A percentile compares a stretch with the other conserved stretches of the same genome.
Conservation (phyloP, 306 rosid species). For the Herpetospermum pedunculosum region DNA sequence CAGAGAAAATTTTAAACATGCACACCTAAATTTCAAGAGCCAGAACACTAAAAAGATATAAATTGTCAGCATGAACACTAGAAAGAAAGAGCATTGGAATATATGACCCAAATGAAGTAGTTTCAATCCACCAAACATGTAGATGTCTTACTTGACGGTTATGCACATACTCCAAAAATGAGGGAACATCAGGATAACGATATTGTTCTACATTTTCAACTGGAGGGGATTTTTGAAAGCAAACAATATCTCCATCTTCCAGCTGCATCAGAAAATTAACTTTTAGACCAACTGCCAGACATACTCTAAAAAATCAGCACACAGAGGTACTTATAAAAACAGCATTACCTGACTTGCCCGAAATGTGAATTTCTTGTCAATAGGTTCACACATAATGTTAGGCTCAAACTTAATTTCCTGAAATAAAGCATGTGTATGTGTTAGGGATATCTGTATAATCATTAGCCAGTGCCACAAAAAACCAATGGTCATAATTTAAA, state of each 20-base stretch:
- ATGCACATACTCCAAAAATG: conserved; percentile 85
- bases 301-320: neutral
- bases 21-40: neutral
- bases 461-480: neutral
- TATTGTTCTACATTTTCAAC: conserved; percentile 33
- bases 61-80: neutral
- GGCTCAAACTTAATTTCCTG: conserved; percentile 99
- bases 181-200: conserved; percentile 87
- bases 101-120: neutral
- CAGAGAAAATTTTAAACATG: neutral
- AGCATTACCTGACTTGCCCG: conserved; percentile 72
- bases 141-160: conserved; percentile 65
- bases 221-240: conserved; percentile 65
- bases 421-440: conserved; percentile 3
- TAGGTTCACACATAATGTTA: conserved; percentile 87
- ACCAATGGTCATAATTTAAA: neutral
- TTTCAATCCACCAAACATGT: neutral
- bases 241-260: conserved; percentile 92
- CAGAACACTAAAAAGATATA: neutral
- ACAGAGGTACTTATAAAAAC: neutral
- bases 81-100: neutral
- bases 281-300: neutral
- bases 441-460: neutral
- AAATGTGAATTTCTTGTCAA: conserved; percentile 77
- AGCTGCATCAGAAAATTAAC: conserved; percentile 36